phyloP scores from a whole-genome alignment of 441 rosid genomes.

The Jatropha multifida region DNA sequence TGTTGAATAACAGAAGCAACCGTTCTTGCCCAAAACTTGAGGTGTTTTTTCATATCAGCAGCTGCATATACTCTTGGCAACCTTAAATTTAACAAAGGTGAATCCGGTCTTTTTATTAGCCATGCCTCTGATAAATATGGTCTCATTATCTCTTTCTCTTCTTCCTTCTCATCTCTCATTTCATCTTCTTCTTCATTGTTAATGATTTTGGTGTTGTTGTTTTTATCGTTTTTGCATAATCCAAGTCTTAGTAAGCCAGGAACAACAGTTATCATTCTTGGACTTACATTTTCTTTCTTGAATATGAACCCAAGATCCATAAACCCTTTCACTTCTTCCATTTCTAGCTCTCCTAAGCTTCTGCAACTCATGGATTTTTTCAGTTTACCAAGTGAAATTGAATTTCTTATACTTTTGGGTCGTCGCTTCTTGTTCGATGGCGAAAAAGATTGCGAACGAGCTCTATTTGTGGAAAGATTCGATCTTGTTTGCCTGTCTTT shows the following conservation, averaged over 20 bases:
- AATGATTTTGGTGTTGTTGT: neutral
- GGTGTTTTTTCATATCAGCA: conserved; percentile 54
- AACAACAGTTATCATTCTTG: conserved; percentile 41
- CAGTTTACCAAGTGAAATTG: conserved; percentile 11
- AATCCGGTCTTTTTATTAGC: conserved; percentile 53
- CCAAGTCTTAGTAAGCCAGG: conserved; percentile 57
- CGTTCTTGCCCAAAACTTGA: conserved; percentile 58
- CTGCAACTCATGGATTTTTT: conserved; percentile 41
- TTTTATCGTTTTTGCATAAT: conserved; percentile 3
- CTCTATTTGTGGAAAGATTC: conserved; percentile 23
- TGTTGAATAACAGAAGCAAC: conserved; percentile 50
- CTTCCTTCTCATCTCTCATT: conserved; percentile 16
- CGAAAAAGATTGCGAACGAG: conserved; percentile 39
- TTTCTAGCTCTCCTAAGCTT: conserved; percentile 47
- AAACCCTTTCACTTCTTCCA: conserved; percentile 67
- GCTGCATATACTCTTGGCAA: conserved; percentile 36
- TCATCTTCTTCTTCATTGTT: neutral
- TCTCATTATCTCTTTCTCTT: conserved; percentile 29
- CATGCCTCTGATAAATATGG: conserved; percentile 68
- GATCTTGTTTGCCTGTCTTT: conserved; percentile 31
- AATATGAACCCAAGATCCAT: conserved; percentile 60
- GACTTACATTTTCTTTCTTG: conserved; percentile 37
- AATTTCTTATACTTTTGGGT: conserved; percentile 15
- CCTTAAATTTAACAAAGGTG: conserved; percentile 44
- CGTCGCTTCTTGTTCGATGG: conserved; percentile 21